These are phyloP conservation scores for Phytopythium vexans DNA, from an alignment of 352 stramenopile genomes.

Conservation along the genomic window DNA sequence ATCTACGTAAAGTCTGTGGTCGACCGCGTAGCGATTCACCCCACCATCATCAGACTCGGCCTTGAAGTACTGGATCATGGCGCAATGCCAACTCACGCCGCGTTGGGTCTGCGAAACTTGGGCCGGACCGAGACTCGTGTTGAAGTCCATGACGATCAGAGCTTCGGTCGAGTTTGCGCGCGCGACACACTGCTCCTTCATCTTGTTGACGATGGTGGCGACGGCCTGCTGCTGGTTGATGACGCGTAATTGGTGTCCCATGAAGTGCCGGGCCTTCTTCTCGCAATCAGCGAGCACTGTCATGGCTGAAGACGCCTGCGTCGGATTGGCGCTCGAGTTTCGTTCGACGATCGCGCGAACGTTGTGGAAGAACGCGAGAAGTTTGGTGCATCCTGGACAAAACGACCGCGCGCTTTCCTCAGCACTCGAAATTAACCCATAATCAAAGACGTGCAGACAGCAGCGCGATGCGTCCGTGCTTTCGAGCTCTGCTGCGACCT, in stretches of 20 bases:
- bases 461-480: no score
- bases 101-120: slow-evolving; percentile 32
- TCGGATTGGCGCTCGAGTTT: no score
- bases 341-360: no score
- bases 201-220: neutral
- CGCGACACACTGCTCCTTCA: slow-evolving; percentile 1
- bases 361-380: no score
- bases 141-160: slow-evolving; percentile 28
- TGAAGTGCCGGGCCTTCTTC: slow-evolving; percentile 9
- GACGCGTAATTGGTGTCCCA: slow-evolving; percentile 14
- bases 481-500: no score
- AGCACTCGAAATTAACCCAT: no score
- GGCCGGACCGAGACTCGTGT: slow-evolving; percentile 28
- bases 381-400: no score
- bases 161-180: slow-evolving; percentile 12
- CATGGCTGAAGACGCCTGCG: no score
- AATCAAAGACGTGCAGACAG: no score
- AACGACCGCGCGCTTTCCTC: no score
- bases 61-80: no score
- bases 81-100: neutral
- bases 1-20: slow-evolving; percentile 20
- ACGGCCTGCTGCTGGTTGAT: slow-evolving; percentile 16
- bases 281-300: neutral
- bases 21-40: slow-evolving; percentile 1
- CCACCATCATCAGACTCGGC: neutral